These are phyloP conservation scores for Penicillium cinerascens DNA, from an alignment of 495 filamentous ascomycete species.

Conservation along the genomic window DNA sequence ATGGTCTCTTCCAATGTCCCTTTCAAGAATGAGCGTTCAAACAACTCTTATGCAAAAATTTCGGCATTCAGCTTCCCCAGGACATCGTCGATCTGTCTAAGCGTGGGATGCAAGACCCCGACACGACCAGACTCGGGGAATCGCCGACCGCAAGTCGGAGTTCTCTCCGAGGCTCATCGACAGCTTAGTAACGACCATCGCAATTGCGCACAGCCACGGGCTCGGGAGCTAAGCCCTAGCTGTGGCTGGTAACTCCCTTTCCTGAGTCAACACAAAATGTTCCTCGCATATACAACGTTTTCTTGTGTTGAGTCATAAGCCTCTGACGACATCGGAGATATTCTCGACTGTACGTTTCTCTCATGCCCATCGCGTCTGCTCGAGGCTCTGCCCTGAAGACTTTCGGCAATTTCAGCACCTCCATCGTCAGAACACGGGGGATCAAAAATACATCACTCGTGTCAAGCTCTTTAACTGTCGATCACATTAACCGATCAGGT, in stretches of 20 bases:
- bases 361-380: conserved; percentile 19
- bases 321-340: neutral
- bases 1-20: neutral
- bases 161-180: conserved; percentile 13
- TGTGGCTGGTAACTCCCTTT: conserved; percentile 17
- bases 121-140: conserved; percentile 6
- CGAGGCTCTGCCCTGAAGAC: conserved; percentile 13
- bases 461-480: neutral
- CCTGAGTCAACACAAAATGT: conserved; percentile 21
- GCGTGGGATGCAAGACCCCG: neutral
- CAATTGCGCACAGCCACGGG: neutral
- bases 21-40: neutral
- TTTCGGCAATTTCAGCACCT: conserved; percentile 16
- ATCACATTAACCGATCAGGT: conserved; percentile 2
- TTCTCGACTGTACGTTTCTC: neutral
- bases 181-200: neutral
- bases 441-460: neutral
- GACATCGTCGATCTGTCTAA: neutral
- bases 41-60: neutral
- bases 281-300: conserved; percentile 1
- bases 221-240: conserved; percentile 3
- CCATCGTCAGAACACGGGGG: conserved; percentile 5
- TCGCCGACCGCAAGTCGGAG: conserved; percentile 14
- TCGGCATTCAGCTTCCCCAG: conserved; percentile 7
- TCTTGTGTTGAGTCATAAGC: neutral